Evolutionary conservation across 2,329 filamentous ascomycete species (phyloP).

Genomic region (Botrytis porri): DNA sequence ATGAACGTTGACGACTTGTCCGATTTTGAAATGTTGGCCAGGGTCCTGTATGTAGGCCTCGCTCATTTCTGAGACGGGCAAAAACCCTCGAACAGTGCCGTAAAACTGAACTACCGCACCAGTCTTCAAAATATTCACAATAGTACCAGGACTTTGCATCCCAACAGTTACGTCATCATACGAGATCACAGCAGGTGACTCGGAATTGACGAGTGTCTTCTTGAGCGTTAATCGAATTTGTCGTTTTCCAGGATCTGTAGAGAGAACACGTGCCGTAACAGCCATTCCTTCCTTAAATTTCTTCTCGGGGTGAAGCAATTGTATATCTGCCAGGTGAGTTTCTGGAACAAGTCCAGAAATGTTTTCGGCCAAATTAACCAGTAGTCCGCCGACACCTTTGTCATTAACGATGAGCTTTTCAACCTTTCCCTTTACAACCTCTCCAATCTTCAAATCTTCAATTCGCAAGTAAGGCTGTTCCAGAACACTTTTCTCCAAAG

Average conservation of each 20-base stretch:
- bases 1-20: constrained; percentile 89
- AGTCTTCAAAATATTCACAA: constrained; percentile 72
- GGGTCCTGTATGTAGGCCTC: constrained; percentile 92
- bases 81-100: constrained; percentile 75
- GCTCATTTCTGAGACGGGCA: constrained; percentile 96
- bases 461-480: constrained; percentile 88
- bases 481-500: constrained; percentile 76
- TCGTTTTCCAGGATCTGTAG: constrained; percentile 69
- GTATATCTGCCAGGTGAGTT: constrained; percentile 83
- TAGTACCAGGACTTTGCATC: constrained; percentile 78
- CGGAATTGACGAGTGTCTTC: constrained; percentile 90
- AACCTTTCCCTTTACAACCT: constrained; percentile 75
- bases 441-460: constrained; percentile 81
- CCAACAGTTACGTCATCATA: constrained; percentile 73
- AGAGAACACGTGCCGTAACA: constrained; percentile 82
- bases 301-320: constrained; percentile 88
- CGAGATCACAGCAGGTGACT: constrained; percentile 72
- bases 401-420: constrained; percentile 79
- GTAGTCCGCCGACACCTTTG: constrained; percentile 74
- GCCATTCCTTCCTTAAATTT: constrained; percentile 87
- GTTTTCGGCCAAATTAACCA: constrained; percentile 80
- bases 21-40: constrained; percentile 80
- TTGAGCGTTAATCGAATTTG: constrained; percentile 87
- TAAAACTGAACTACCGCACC: constrained; percentile 95
- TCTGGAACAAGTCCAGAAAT: constrained; percentile 87